Conservation (phyloP, 768 basidiomycete species). For the Serendipita sp. region DNA sequence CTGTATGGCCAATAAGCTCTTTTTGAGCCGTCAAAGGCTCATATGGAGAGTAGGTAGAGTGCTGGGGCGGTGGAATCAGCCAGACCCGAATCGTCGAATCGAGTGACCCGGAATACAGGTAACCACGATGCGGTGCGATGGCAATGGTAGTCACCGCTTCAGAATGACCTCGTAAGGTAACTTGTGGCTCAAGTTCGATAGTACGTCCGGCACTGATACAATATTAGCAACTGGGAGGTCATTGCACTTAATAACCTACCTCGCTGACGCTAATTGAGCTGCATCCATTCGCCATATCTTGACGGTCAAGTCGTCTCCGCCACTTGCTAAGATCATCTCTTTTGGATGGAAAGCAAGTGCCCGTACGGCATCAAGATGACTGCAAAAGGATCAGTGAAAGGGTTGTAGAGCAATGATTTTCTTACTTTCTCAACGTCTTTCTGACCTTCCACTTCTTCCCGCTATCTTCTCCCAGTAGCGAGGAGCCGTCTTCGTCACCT, state of each 20-base stretch:
- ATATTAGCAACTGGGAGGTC: constrained; percentile 11
- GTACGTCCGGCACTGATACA: constrained; percentile 42
- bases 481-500: constrained; percentile 39
- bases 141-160: constrained; percentile 77
- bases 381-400: constrained; percentile 19
- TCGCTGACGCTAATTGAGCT: constrained; percentile 51
- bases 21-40: constrained; percentile 64
- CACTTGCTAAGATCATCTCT: constrained; percentile 76
- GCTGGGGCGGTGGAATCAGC: constrained; percentile 57
- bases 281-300: constrained; percentile 92
- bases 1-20: constrained; percentile 80
- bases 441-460: constrained; percentile 73
- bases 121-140: constrained; percentile 55
- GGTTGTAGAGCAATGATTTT: constrained; percentile 10
- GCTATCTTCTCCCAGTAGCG: constrained; percentile 47
- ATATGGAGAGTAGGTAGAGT: constrained; percentile 84
- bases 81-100: constrained; percentile 90
- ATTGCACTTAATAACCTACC: constrained; percentile 36
- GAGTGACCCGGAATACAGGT: constrained; percentile 81
- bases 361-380: constrained; percentile 87
- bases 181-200: constrained; percentile 82
- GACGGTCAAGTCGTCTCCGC: constrained; percentile 87
- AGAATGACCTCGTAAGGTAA: constrained; percentile 88
- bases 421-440: constrained; percentile 78
- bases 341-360: constrained; percentile 80